These are phyloP conservation scores for Diplodia corticola DNA, from an alignment of 2,329 filamentous ascomycete species.

Conservation along the genomic window DNA sequence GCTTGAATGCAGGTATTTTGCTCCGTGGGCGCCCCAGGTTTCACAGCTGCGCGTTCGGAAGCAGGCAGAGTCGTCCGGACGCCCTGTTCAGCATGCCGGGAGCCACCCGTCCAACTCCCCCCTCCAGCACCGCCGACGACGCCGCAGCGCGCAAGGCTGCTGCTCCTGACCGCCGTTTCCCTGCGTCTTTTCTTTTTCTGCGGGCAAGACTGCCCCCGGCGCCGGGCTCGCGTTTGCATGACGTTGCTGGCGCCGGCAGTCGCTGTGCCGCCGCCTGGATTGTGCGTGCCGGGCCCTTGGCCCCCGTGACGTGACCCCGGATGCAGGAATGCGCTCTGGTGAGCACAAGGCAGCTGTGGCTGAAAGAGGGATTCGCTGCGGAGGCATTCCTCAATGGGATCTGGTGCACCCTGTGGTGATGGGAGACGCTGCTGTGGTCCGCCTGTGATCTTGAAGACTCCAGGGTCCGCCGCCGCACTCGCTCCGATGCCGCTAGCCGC, in stretches of 20 bases:
- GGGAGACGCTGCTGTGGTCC: conserved; percentile 13
- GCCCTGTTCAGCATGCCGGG: conserved; percentile 15
- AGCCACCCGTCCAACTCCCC: conserved; percentile 3
- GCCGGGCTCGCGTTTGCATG: background rate
- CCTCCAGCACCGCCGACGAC: background rate
- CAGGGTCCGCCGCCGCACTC: conserved; percentile 19
- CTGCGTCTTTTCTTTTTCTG: conserved; percentile 14
- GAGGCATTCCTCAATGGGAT: conserved; percentile 4
- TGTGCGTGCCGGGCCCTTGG: conserved; percentile 13
- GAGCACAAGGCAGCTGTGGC: conserved; percentile 16
- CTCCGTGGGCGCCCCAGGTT: conserved; percentile 21
- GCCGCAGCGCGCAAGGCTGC: background rate
- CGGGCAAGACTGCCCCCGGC: background rate
- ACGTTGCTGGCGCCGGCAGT: conserved; percentile 3
- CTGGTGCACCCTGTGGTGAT: conserved; percentile 16
- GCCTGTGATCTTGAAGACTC: conserved; percentile 26
- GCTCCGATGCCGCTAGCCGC: conserved; percentile 6
- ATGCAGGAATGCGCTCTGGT: conserved; percentile 19
- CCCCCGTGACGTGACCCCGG: conserved; percentile 19
- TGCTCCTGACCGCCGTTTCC: conserved; percentile 23
- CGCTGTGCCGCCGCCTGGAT: background rate
- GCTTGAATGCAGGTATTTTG: conserved; percentile 25
- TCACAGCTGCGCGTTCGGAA: conserved; percentile 19
- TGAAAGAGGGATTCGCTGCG: conserved; percentile 15
- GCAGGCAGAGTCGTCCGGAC: conserved; percentile 21